Evolutionary conservation across 306 rosid species (phyloP).

Genomic region (Acacia melanoxylon): DNA sequence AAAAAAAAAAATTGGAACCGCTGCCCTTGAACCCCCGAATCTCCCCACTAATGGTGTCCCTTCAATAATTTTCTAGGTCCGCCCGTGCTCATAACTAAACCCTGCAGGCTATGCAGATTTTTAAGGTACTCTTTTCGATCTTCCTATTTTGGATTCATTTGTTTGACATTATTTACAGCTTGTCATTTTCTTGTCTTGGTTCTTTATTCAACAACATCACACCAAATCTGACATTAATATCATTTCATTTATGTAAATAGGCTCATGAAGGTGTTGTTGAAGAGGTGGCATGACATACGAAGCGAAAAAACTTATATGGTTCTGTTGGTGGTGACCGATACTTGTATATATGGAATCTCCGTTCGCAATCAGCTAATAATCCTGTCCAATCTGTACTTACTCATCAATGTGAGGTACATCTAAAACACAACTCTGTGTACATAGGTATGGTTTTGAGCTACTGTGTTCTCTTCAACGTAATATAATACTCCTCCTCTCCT

Average conservation of each 20-base stretch:
- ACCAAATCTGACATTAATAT: neutral
- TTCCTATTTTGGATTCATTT: neutral
- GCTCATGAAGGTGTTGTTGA: constrained; percentile 90
- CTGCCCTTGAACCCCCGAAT: too few species aligned
- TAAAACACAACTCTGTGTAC: neutral
- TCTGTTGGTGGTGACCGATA: constrained; percentile 97
- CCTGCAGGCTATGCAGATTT: constrained; percentile 79
- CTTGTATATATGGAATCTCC: constrained; percentile 88
- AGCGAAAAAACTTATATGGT: constrained; percentile 95
- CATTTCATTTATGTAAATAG: constrained; percentile 36
- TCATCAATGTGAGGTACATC: constrained; percentile 89
- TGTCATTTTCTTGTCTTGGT: neutral
- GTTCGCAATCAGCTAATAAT: constrained; percentile 76
- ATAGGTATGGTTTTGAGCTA: neutral
- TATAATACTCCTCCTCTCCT: too few species aligned
- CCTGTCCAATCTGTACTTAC: constrained; percentile 93
- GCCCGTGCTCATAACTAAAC: constrained; percentile 68
- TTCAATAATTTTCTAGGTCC: too few species aligned
- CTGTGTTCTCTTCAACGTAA: neutral
- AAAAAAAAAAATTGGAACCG: too few species aligned
- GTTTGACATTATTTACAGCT: neutral
- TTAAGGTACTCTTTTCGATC: constrained; percentile 65
- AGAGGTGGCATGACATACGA: constrained; percentile 98
- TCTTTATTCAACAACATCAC: neutral
- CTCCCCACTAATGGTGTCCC: too few species aligned